phyloP scores from a whole-genome alignment of 2,329 filamentous ascomycete genomes.

The Fusarium sulawesiense region DNA sequence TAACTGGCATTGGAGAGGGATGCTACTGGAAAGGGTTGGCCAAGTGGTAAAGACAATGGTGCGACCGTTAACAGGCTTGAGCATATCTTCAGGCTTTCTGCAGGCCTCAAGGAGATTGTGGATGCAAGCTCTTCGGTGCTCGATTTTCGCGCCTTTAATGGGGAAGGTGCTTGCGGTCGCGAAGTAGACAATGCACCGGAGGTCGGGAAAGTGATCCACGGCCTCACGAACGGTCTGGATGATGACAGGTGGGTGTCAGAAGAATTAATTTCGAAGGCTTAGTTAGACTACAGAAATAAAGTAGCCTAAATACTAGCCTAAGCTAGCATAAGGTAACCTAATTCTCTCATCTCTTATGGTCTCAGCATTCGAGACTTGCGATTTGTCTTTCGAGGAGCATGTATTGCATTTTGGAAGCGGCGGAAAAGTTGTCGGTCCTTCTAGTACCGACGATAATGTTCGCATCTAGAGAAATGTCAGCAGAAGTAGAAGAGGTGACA shows the following conservation, averaged over 20 bases:
- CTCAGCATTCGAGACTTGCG: background rate
- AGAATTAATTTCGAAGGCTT: background rate
- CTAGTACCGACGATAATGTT: background rate
- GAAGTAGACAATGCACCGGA: background rate
- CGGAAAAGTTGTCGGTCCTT: background rate
- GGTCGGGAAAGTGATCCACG: background rate
- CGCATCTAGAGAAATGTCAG: background rate
- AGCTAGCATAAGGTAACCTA: background rate
- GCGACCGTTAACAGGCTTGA: background rate
- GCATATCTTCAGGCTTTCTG: background rate
- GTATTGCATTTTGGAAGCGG: background rate
- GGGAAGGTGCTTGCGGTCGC: background rate
- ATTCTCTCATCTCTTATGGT: background rate
- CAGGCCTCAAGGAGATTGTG: background rate
- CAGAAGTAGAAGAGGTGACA: background rate
- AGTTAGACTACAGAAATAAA: background rate
- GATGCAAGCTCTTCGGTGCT: background rate
- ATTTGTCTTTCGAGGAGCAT: background rate
- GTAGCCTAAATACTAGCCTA: background rate
- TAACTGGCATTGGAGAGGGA: background rate
- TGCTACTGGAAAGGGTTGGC: background rate
- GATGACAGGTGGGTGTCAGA: background rate
- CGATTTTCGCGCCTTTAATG: background rate
- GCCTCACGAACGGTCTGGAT: background rate
- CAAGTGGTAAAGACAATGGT: background rate